Percentiles rank a stretch among this genome's conserved stretches.
Evolutionary conservation across 805 yeast species (phyloP).

Genomic region (Ogataea methylovora): DNA sequence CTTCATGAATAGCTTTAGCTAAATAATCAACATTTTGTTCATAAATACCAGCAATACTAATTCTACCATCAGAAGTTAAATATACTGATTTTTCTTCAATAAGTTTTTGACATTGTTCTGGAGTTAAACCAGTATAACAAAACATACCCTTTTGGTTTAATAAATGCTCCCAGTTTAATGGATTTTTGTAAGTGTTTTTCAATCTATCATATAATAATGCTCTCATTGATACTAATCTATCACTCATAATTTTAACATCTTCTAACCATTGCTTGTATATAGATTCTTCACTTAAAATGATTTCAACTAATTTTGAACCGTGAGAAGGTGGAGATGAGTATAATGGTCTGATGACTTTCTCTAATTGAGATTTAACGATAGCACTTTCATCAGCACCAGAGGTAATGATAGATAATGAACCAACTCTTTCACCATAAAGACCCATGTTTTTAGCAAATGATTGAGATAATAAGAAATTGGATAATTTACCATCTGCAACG

Average conservation of each 20-base stretch:
- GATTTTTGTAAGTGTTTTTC: constrained; percentile 39
- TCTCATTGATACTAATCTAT: constrained; percentile 72
- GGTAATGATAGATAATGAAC: constrained; percentile 63
- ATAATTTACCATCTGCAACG: constrained; percentile 38
- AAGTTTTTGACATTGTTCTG: constrained; percentile 63
- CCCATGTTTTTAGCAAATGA: constrained; percentile 96
- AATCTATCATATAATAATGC: constrained; percentile 52
- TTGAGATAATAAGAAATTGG: constrained; percentile 65
- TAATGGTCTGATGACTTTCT: constrained; percentile 75
- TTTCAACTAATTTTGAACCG: constrained; percentile 84
- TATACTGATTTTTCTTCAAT: constrained; percentile 69
- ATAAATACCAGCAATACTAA: constrained; percentile 86
- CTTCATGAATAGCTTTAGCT: constrained; percentile 54
- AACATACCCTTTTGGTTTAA: constrained; percentile 94
- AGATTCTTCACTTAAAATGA: constrained; percentile 53
- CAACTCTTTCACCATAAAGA: constrained; percentile 90
- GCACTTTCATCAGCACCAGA: constrained; percentile 45
- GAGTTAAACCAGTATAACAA: constrained; percentile 76
- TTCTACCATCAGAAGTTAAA: constrained; percentile 85
- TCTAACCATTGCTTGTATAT: constrained; percentile 69
- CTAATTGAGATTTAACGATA: constrained; percentile 56
- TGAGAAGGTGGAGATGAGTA: constrained; percentile 93
- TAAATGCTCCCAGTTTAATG: constrained; percentile 78
- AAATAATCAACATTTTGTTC: constrained; percentile 69
- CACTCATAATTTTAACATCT: constrained; percentile 74